These are phyloP conservation scores for Hydrangea macrophylla DNA, from an alignment of 148 eudicot genomes.

Conservation along the genomic window DNA sequence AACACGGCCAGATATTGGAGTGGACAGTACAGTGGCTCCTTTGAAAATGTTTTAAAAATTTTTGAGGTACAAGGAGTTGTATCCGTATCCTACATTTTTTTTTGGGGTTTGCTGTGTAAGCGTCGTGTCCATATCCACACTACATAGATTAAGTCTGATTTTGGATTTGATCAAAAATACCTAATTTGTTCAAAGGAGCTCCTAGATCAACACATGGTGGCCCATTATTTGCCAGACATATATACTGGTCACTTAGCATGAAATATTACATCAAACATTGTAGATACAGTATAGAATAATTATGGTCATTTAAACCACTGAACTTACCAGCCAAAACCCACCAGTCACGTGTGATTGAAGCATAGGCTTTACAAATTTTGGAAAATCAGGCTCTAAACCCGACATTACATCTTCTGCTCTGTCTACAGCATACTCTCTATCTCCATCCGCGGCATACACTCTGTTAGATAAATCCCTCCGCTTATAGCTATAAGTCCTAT, in stretches of 20 bases:
- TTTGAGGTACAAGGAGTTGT: too few species aligned
- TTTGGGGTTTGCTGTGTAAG: too few species aligned
- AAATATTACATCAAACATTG: background rate
- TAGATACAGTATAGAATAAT: background rate
- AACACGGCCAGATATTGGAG: too few species aligned
- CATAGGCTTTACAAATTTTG: slow-evolving; percentile 75
- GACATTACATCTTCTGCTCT: slow-evolving; percentile 49
- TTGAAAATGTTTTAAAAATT: too few species aligned
- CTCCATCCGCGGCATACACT: slow-evolving; percentile 51
- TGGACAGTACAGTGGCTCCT: too few species aligned
- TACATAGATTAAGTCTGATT: too few species aligned
- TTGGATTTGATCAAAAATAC: background rate
- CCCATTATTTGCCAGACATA: too few species aligned
- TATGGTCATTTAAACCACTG: background rate
- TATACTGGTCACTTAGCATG: too few species aligned
- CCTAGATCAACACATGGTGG: too few species aligned
- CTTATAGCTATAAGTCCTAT: slow-evolving; percentile 20
- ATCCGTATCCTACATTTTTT: too few species aligned
- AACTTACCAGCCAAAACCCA: slow-evolving; percentile 77
- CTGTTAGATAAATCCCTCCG: slow-evolving; percentile 48
- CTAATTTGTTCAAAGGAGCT: background rate
- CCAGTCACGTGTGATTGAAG: slow-evolving; percentile 87
- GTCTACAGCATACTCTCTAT: slow-evolving; percentile 36
- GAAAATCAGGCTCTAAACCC: slow-evolving; percentile 36
- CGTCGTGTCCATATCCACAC: too few species aligned